phyloP scores from a whole-genome alignment of 768 basidiomycete species.

The Leccinum boreale region DNA sequence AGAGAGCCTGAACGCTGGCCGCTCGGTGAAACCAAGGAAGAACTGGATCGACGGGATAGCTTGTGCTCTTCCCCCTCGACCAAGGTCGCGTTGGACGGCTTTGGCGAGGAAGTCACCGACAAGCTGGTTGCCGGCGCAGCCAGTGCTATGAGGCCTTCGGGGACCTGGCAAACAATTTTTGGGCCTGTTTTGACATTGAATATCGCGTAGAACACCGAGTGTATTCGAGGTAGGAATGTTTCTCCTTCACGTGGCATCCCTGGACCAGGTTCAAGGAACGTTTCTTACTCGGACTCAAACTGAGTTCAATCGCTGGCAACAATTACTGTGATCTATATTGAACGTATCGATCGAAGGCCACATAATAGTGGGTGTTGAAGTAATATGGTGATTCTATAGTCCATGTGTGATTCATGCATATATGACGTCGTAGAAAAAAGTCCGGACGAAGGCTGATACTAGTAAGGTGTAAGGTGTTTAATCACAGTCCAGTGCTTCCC shows the following conservation, averaged over 20 bases:
- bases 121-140: slow-evolving; percentile 30
- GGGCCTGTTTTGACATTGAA: slow-evolving; percentile 87
- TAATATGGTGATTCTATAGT: slow-evolving; percentile 7
- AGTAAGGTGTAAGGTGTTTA: not conserved
- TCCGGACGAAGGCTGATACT: slow-evolving; percentile 2
- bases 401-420: slow-evolving; percentile 16
- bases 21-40: slow-evolving; percentile 46
- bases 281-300: not conserved
- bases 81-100: slow-evolving; percentile 29
- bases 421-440: slow-evolving; percentile 6
- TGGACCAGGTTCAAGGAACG: not conserved
- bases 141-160: slow-evolving; percentile 78
- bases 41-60: slow-evolving; percentile 50
- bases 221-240: slow-evolving; percentile 75
- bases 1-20: slow-evolving; percentile 44
- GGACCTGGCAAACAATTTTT: slow-evolving; percentile 90
- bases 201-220: slow-evolving; percentile 90
- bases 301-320: not conserved
- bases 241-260: slow-evolving; percentile 47
- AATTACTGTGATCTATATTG: not conserved
- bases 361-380: not conserved
- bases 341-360: not conserved
- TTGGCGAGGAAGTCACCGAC: slow-evolving; percentile 34
- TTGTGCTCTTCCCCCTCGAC: slow-evolving; percentile 35
- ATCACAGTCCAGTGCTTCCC: slow-evolving; percentile 2